A percentile compares a stretch with the other conserved stretches of the same genome.
phyloP scores from a whole-genome alignment of 2,329 filamentous ascomycete genomes.

The Colletotrichum aenigma region DNA sequence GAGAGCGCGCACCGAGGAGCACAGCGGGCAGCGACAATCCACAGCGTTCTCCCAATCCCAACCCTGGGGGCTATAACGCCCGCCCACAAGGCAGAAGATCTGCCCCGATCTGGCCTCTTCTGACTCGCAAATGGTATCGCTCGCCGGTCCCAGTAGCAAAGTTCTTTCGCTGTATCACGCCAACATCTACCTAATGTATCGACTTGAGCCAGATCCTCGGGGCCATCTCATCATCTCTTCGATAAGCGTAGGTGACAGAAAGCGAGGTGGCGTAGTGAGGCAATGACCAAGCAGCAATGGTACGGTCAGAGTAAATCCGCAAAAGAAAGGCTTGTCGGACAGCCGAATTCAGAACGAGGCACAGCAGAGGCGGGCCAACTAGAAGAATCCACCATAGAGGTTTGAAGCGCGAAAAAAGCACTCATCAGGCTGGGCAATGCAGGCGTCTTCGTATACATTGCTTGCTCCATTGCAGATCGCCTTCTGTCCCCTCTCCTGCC shows the following conservation, averaged over 20 bases:
- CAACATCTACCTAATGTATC: background rate
- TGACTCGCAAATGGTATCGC: conserved; percentile 5
- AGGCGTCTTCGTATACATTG: background rate
- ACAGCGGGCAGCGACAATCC: background rate
- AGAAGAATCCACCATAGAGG: background rate
- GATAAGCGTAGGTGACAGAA: background rate
- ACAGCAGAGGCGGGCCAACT: background rate
- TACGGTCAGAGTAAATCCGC: background rate
- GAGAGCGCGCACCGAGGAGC: background rate
- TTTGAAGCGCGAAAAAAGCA: background rate
- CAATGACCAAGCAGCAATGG: background rate
- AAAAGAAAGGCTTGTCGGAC: background rate
- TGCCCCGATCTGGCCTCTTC: background rate
- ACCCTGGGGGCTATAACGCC: background rate
- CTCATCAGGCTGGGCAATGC: background rate
- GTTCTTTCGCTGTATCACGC: background rate
- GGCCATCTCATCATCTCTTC: background rate
- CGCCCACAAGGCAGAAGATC: background rate
- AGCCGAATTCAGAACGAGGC: background rate
- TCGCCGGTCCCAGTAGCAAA: background rate
- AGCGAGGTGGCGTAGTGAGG: background rate
- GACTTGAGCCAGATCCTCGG: background rate
- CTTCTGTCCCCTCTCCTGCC: background rate
- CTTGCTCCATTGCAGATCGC: conserved; percentile 2
- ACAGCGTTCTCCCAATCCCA: background rate